Conservation (phyloP, 176 grass and related monocot genomes). For the Alloteropsis semialata region DNA sequence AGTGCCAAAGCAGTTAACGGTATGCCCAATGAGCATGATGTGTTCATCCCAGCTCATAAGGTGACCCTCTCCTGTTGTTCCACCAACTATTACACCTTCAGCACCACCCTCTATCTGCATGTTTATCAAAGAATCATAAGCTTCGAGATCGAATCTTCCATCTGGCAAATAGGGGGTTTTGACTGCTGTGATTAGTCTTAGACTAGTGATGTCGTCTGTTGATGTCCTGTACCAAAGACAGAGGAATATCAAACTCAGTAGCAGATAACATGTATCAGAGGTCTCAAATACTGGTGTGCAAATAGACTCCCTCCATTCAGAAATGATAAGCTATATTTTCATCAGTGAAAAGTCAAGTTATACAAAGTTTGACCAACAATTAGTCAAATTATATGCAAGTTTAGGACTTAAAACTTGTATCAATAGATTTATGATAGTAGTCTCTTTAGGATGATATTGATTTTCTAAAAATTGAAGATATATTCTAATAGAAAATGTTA, state of each 20-base stretch:
- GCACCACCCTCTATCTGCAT: slow-evolving; percentile 68
- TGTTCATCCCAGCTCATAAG: slow-evolving; percentile 99
- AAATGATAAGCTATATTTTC: no score
- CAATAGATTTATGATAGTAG: no score
- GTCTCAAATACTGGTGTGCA: not conserved
- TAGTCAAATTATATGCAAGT: no score
- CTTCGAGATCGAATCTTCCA: slow-evolving; percentile 96
- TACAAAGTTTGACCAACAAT: no score
- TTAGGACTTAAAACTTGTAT: no score
- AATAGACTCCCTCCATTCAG: no score
- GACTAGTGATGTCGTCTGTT: slow-evolving; percentile 51
- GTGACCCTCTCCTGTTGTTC: slow-evolving; percentile 87
- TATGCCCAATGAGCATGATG: slow-evolving; percentile 92
- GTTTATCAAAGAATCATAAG: slow-evolving; percentile 78
- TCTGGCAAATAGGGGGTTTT: slow-evolving; percentile 99
- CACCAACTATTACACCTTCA: slow-evolving; percentile 93
- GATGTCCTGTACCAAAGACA: slow-evolving; percentile 64
- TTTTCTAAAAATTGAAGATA: no score
- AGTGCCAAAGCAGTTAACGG: slow-evolving; percentile 92
- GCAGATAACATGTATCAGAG: slow-evolving; percentile 10
- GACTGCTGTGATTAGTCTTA: slow-evolving; percentile 79
- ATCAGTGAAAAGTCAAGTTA: no score
- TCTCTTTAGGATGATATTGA: no score
- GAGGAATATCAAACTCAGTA: slow-evolving; percentile 3
- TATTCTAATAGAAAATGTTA: no score